Evolutionary conservation across 768 basidiomycete genomes (phyloP).

Genomic region (Naganishia randhawae): DNA sequence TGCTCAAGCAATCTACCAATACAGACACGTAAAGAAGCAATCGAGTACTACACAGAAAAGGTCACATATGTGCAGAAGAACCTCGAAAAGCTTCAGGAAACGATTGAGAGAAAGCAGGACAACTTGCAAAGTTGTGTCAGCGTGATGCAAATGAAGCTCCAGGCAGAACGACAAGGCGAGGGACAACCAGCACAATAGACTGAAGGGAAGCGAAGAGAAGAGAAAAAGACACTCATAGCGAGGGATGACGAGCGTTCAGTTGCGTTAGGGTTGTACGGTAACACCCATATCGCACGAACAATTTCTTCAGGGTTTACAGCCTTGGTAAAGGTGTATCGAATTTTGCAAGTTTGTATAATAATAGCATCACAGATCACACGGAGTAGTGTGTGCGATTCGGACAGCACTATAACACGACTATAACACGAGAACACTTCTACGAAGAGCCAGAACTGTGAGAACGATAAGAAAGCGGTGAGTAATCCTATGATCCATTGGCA

Average conservation of each 20-base stretch:
- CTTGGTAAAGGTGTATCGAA: not conserved
- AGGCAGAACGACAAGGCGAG: conserved; percentile 46
- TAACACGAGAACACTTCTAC: not conserved
- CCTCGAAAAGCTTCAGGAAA: conserved; percentile 79
- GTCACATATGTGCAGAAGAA: conserved; percentile 76
- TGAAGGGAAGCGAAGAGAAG: not conserved
- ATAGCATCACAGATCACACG: not conserved
- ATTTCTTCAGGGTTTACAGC: not conserved
- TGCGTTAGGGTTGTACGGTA: too few species aligned
- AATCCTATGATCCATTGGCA: not conserved
- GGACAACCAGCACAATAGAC: conserved; percentile 18
- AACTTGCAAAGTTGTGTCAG: conserved; percentile 71
- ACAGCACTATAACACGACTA: too few species aligned
- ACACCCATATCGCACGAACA: too few species aligned
- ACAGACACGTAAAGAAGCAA: conserved; percentile 75
- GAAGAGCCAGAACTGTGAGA: not conserved
- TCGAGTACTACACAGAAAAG: conserved; percentile 75
- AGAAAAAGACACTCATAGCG: too few species aligned
- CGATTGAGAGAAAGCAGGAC: conserved; percentile 85
- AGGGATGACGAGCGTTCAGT: not conserved
- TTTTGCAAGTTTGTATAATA: not conserved
- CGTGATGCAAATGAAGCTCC: conserved; percentile 66
- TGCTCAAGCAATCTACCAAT: not conserved
- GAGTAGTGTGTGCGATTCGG: too few species aligned
- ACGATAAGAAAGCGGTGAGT: not conserved